A percentile compares a stretch with the other conserved stretches of the same genome.
Conservation (phyloP, 371 early-diverging fungal species). For the Syncephalis fuscata region DNA sequence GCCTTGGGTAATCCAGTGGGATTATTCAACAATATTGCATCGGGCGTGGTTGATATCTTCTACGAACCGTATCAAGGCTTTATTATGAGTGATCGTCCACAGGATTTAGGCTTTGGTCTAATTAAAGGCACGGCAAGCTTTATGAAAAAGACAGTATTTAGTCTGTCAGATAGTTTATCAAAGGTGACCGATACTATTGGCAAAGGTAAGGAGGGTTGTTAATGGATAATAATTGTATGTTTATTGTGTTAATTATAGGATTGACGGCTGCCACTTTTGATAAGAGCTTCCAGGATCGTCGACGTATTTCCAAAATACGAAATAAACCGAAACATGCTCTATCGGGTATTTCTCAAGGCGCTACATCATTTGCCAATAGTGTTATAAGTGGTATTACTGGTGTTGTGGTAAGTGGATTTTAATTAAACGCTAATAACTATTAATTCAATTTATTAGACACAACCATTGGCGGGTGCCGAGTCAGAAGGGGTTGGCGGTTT, state of each 20-base stretch:
- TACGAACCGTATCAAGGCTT: slow-evolving; percentile 97
- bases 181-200: slow-evolving; percentile 92
- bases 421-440: neutral
- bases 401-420: slow-evolving; percentile 19
- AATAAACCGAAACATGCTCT: slow-evolving; percentile 89
- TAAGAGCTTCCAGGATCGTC: slow-evolving; percentile 69
- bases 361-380: slow-evolving; percentile 67
- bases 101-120: slow-evolving; percentile 87
- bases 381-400: slow-evolving; percentile 84
- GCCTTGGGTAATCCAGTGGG: slow-evolving; percentile 97
- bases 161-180: slow-evolving; percentile 85
- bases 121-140: slow-evolving; percentile 88
- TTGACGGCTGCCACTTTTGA: slow-evolving; percentile 92
- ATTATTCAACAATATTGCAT: slow-evolving; percentile 83
- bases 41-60: slow-evolving; percentile 91
- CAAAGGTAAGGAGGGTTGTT: too few relatives aligned
- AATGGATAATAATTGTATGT: too few relatives aligned
- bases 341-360: slow-evolving; percentile 82
- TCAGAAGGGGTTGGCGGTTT: slow-evolving; percentile 89
- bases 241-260: slow-evolving; percentile 9
- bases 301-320: slow-evolving; percentile 59
- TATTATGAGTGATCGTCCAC: slow-evolving; percentile 85
- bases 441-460: slow-evolving; percentile 26
- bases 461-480: slow-evolving; percentile 87
- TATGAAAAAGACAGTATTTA: slow-evolving; percentile 91